Conservation (phyloP, 2,329 filamentous ascomycete species). For the Aspergillus uvarum region DNA sequence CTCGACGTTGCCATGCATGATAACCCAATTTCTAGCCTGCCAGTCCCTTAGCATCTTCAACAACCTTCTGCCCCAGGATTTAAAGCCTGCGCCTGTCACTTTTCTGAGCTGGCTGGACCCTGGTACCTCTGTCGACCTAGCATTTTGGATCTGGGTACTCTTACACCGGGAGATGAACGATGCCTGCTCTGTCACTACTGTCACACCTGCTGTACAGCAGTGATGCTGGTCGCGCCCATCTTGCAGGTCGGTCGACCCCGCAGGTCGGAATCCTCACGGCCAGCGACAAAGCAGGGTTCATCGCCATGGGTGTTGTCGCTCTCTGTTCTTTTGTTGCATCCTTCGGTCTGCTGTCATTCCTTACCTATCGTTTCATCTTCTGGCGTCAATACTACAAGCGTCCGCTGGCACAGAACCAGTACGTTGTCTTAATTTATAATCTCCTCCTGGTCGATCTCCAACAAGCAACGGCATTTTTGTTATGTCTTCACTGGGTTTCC, state of each 20-base stretch:
- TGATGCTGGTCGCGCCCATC: conserved; percentile 1
- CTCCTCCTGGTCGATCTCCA: conserved; percentile 52
- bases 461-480: conserved; percentile 48
- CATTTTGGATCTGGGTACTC: not conserved
- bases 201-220: conserved; percentile 1
- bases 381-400: conserved; percentile 50
- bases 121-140: not conserved
- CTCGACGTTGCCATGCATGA: conserved; percentile 2
- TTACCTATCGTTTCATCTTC: conserved; percentile 51
- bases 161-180: conserved; percentile 3
- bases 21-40: conserved; percentile 2
- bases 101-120: not conserved
- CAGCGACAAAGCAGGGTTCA: conserved; percentile 44
- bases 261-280: conserved; percentile 12
- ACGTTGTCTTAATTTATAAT: conserved; percentile 54
- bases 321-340: conserved; percentile 39
- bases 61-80: not conserved
- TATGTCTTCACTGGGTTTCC: conserved; percentile 48
- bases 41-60: not conserved
- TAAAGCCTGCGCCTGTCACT: not conserved
- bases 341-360: conserved; percentile 41
- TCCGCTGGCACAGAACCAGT: conserved; percentile 53
- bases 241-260: not conserved
- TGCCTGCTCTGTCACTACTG: conserved; percentile 5
- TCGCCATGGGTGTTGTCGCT: conserved; percentile 48